Percentiles rank a stretch among this genome's conserved stretches.
phyloP scores from a whole-genome alignment of 441 rosid genomes.

The Adansonia grandidieri region DNA sequence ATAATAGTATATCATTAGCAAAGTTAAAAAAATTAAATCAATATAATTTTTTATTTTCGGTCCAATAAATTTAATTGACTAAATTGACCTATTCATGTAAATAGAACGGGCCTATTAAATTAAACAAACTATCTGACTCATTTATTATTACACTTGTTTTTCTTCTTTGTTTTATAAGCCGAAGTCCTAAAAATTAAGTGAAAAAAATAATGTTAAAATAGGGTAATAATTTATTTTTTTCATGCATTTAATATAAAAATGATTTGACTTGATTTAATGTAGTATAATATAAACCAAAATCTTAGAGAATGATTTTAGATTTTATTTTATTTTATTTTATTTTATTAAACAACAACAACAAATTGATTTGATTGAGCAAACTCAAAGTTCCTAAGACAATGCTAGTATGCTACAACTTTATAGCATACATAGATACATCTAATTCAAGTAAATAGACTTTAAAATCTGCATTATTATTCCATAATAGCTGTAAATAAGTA shows the following conservation, averaged over 20 bases:
- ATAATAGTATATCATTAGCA: too few relatives aligned
- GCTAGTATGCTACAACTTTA: background rate
- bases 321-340: background rate
- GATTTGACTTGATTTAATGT: background rate
- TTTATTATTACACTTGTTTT: background rate
- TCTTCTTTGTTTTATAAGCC: background rate
- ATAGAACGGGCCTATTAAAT: too few relatives aligned
- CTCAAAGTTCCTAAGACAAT: background rate
- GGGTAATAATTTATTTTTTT: background rate
- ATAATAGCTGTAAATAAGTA: slow-evolving; percentile 11
- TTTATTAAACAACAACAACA: background rate
- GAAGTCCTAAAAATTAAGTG: background rate
- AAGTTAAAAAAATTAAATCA: too few relatives aligned
- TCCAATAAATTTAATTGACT: too few relatives aligned
- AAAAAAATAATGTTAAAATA: background rate
- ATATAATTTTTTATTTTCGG: too few relatives aligned
- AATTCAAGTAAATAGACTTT: too few relatives aligned
- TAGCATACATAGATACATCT: too few relatives aligned
- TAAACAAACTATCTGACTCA: background rate
- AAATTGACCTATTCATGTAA: too few relatives aligned
- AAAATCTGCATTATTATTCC: background rate
- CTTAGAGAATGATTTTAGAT: background rate
- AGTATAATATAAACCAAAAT: background rate
- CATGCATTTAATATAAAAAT: background rate
- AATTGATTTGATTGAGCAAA: background rate